These are phyloP conservation scores for Argentina anserina DNA, from an alignment of 306 rosid genomes.

Conservation along the genomic window DNA sequence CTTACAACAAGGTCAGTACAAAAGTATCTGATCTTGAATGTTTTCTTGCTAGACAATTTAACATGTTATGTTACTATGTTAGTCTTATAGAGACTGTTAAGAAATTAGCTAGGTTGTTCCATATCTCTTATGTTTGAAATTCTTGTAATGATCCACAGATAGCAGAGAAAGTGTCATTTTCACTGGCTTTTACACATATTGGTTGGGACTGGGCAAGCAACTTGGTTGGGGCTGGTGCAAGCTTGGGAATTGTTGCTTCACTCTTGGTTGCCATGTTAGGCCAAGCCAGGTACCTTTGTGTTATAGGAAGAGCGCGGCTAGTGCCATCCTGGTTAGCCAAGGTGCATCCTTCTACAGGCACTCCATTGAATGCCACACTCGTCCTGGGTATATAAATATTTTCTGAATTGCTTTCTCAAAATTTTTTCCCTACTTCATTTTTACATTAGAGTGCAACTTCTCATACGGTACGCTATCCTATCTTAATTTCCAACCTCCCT, in stretches of 20 bases:
- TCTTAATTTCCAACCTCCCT: background rate
- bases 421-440: background rate
- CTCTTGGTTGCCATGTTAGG: slow-evolving; percentile 90
- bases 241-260: slow-evolving; percentile 74
- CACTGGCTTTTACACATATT: slow-evolving; percentile 55
- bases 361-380: slow-evolving; percentile 87
- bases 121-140: background rate
- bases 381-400: slow-evolving; percentile 48
- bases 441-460: background rate
- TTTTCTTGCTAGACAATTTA: background rate
- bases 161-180: slow-evolving; percentile 58
- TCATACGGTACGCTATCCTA: background rate
- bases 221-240: slow-evolving; percentile 82
- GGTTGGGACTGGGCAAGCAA: slow-evolving; percentile 93
- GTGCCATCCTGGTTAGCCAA: slow-evolving; percentile 88
- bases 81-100: too few species aligned
- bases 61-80: background rate
- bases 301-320: slow-evolving; percentile 77
- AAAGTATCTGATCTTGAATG: background rate
- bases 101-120: background rate
- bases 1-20: slow-evolving; percentile 59
- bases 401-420: background rate
- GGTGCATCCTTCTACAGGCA: slow-evolving; percentile 84
- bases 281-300: slow-evolving; percentile 95
- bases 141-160: slow-evolving; percentile 36